Conservation (phyloP, 805 yeast genomes). For the Schwanniomyces polymorphus region DNA sequence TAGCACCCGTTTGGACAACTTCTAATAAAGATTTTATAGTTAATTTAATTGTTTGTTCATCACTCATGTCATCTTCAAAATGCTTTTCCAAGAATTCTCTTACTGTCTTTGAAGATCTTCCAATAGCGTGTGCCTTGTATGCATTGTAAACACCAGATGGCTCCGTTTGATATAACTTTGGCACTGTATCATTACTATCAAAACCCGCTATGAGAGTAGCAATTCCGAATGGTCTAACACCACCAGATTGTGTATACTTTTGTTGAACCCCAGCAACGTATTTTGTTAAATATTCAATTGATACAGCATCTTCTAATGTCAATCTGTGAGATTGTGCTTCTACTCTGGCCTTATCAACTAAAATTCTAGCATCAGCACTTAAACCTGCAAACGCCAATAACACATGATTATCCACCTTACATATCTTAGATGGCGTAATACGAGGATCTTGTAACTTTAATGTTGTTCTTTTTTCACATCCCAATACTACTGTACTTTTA, state of each 20-base stretch:
- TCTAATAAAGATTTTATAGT: slow-evolving; percentile 87
- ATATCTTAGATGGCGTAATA: slow-evolving; percentile 92
- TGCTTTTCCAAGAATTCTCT: slow-evolving; percentile 93
- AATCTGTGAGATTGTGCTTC: slow-evolving; percentile 95
- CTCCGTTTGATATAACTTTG: slow-evolving; percentile 90
- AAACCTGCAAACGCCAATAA: slow-evolving; percentile 95
- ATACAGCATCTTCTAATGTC: slow-evolving; percentile 92
- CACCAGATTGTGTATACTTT: slow-evolving; percentile 95
- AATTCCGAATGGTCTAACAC: slow-evolving; percentile 97
- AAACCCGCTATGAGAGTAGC: slow-evolving; percentile 95
- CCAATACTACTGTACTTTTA: slow-evolving; percentile 81
- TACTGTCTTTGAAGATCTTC: slow-evolving; percentile 92
- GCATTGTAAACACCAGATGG: slow-evolving; percentile 97
- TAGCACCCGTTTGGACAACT: slow-evolving; percentile 97
- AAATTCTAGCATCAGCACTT: slow-evolving; percentile 96
- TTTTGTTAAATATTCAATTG: slow-evolving; percentile 87
- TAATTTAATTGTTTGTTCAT: slow-evolving; percentile 72
- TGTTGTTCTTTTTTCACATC: slow-evolving; percentile 95
- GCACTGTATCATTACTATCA: slow-evolving; percentile 78
- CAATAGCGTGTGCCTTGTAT: slow-evolving; percentile 98
- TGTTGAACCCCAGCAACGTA: slow-evolving; percentile 98
- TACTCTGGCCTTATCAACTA: slow-evolving; percentile 92
- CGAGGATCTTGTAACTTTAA: slow-evolving; percentile 94
- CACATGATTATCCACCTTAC: slow-evolving; percentile 86
- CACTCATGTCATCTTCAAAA: slow-evolving; percentile 62